Base-by-base conservation (phyloP, 2,329 filamentous ascomycete genomes). In the Beauveria sp. region DNA sequence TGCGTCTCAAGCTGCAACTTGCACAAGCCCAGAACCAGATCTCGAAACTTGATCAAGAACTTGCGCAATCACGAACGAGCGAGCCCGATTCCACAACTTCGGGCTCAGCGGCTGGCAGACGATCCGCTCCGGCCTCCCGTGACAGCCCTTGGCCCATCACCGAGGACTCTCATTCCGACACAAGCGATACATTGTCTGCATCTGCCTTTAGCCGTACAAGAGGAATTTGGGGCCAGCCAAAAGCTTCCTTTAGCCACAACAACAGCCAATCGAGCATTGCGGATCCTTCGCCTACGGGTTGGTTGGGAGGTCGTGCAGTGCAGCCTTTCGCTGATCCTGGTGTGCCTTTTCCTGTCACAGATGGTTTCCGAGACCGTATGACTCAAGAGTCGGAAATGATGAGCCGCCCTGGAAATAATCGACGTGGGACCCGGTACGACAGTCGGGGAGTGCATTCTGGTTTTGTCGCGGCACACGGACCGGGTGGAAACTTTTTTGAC, bases 21-120 rank as follows among this genome's bases (percentile, higher is more conserved):
- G 86, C 87, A 49, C 81, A 86, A 64, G 88, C 89, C 42, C 85
- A 89, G 63, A 86, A 80, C 70, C 83, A 87, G 68, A 89, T 93
- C 68, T 83, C 81, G 51, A 86, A 84, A 61, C 85, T 92, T 70
- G 87, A 89, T 62, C 82, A 89, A 59, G 87, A 91, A 74, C 79
- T 91, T 63, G 80, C 85, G 45, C 84, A 89, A 65, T 85, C 80
- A 26, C 85, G 85, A 34, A 81, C 85, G 61, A 77, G 78, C 40
- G 85, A 84, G 67, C 77, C 83, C 58, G 87, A 84, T 2, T 62
- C 67, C 3, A 70, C 75, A 1, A 22, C 61, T 3, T 60, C 67
- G 24, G 47, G 55, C 43, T 63, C 68, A 42, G 66, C 66, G 18
- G 63, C 66, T 34, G 50, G 62, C 12, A 67, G 69, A 16, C 61